These are phyloP conservation scores for Pseudocercospora fuligena DNA, from an alignment of 2,329 filamentous ascomycete species.

Conservation along the genomic window DNA sequence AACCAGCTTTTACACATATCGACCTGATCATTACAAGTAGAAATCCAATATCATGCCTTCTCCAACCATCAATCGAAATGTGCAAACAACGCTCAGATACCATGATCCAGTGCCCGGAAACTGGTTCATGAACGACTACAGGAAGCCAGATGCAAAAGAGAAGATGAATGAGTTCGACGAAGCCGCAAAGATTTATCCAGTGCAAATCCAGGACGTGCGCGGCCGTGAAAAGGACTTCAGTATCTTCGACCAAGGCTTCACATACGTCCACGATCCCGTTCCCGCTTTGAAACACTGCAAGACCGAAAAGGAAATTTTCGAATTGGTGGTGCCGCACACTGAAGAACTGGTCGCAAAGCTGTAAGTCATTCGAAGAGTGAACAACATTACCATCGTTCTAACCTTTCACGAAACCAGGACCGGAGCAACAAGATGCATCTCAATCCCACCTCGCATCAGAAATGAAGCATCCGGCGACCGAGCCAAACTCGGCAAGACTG, in stretches of 20 bases:
- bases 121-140: slow-evolving; percentile 6
- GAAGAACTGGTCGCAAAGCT: slow-evolving; percentile 8
- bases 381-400: neutral
- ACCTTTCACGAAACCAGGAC: slow-evolving; percentile 1
- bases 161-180: neutral
- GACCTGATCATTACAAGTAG: no score
- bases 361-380: neutral
- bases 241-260: slow-evolving; percentile 34
- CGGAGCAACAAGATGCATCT: neutral
- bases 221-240: slow-evolving; percentile 15
- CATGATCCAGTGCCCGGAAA: slow-evolving; percentile 1
- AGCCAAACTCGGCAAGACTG: slow-evolving; percentile 1
- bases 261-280: slow-evolving; percentile 28
- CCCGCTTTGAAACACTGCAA: slow-evolving; percentile 23
- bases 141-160: slow-evolving; percentile 12
- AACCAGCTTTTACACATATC: no score
- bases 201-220: slow-evolving; percentile 29
- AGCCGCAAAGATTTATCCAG: neutral
- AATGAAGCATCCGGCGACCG: neutral
- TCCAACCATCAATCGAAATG: neutral
- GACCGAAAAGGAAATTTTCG: slow-evolving; percentile 26
- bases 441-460: slow-evolving; percentile 3
- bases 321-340: slow-evolving; percentile 3
- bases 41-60: slow-evolving; percentile 1
- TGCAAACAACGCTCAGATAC: slow-evolving; percentile 9